Evolutionary conservation across 352 stramenopile species (phyloP).

Genomic region (Globisporangium nunn): DNA sequence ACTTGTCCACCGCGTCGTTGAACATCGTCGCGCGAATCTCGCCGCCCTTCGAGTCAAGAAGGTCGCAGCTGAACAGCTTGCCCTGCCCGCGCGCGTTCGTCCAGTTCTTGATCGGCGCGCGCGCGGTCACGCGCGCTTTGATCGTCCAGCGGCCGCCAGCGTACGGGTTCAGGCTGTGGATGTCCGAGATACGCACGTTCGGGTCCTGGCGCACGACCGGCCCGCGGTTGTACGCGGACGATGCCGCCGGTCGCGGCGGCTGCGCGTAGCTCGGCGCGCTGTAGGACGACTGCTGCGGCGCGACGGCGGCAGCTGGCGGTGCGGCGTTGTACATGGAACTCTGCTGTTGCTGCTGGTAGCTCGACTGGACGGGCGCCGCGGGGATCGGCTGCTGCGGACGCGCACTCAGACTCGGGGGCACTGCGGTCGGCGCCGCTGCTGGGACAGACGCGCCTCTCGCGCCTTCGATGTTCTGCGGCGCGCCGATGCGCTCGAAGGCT

Average conservation of each 20-base stretch:
- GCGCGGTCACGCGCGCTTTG: slow-evolving; percentile 92
- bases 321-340: slow-evolving; percentile 27
- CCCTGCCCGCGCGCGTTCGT: slow-evolving; percentile 95
- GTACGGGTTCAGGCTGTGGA: slow-evolving; percentile 94
- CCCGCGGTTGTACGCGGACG: slow-evolving; percentile 55
- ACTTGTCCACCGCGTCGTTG: slow-evolving; percentile 97
- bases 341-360: slow-evolving; percentile 36
- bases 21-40: slow-evolving; percentile 99
- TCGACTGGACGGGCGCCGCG: slow-evolving; percentile 14
- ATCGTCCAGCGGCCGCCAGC: slow-evolving; percentile 92
- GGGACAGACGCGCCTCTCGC: slow-evolving; percentile 31
- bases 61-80: slow-evolving; percentile 94
- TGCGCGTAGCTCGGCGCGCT: slow-evolving; percentile 17
- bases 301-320: slow-evolving; percentile 5
- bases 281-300: slow-evolving; percentile 10
- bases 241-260: slow-evolving; percentile 14
- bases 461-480: slow-evolving; percentile 71
- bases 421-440: slow-evolving; percentile 16
- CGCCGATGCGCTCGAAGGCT: slow-evolving; percentile 64
- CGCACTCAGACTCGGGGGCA: slow-evolving; percentile 18
- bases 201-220: slow-evolving; percentile 78
- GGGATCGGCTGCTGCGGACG: slow-evolving; percentile 14
- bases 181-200: slow-evolving; percentile 76
- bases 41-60: slow-evolving; percentile 92
- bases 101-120: slow-evolving; percentile 93